Base-by-base conservation (phyloP, 2,329 filamentous ascomycete species). In the Rutstroemia sp. region DNA sequence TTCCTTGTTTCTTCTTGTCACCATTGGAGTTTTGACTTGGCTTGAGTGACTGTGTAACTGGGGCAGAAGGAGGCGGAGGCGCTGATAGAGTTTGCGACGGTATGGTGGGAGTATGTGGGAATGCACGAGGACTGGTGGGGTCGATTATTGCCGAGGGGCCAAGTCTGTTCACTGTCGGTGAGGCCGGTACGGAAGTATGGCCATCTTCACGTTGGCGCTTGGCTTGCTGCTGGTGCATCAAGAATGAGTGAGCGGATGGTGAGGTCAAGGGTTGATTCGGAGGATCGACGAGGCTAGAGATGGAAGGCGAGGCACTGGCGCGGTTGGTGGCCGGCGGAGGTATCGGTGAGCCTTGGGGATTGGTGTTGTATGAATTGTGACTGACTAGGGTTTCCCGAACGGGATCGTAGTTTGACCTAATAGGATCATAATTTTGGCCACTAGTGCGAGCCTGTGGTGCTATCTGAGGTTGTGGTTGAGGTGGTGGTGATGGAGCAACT, bases 221-320 rank as follows among this genome's bases (percentile, higher is more conserved):
- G 1, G 61, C 61, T 56, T 67, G 64, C 51, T 64, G 60, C 37
- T 59, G 67, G 51, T 69, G 67, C 57, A 69, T 66, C 54, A 66
- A 71, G 67, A 67, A 64, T 63, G 67, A 64, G 70, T 67, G 54
- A 50, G 64, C 42, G 0, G 67, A 69, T 6, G 67, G 67, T 10
- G 67, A 69, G 5, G 64, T 63, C 37, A 65, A 57, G 3, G 64
- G 47, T 38, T 70, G 68, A 50, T 66, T 70, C 2, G 80, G 80
- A 37, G 86, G 87, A 63, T 96, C 90, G 51, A 96, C 89, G 57
- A 96, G 79, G 72, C 89, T 95, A 5, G 90, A 87, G 63, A 96
- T 96, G 2, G 92, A 92, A 1, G 92, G 92, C 4, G 92, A 96
- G 41, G 88, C 88, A 68, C 88, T 92, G n/a, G 89, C 87, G 54